Conservation (phyloP, 2,329 filamentous ascomycete species). For the Penicillium sp. region DNA sequence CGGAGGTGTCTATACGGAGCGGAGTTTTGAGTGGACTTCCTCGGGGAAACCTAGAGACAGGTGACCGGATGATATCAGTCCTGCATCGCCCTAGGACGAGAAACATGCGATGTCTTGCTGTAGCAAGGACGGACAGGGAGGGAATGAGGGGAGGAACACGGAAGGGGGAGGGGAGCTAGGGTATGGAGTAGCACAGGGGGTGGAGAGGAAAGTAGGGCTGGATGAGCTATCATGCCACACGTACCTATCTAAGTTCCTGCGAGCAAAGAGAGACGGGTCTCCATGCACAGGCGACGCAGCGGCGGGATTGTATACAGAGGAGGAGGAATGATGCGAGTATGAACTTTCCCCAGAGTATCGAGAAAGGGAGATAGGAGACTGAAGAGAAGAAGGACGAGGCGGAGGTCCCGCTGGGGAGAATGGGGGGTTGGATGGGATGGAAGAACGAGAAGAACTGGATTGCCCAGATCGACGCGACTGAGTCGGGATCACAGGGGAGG, state of each 20-base stretch:
- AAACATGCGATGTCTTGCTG: constrained; percentile 26
- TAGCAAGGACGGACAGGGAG: constrained; percentile 10
- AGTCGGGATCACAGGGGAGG: constrained; percentile 47
- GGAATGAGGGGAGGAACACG: constrained; percentile 12
- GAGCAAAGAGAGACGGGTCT: constrained; percentile 35
- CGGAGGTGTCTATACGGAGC: constrained; percentile 40
- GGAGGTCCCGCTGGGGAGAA: constrained; percentile 26
- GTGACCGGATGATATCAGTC: constrained; percentile 33
- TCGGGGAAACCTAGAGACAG: constrained; percentile 45
- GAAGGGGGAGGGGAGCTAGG: constrained; percentile 11
- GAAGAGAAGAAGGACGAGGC: constrained; percentile 10
- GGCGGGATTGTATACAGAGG: constrained; percentile 17
- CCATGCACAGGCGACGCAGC: constrained; percentile 32
- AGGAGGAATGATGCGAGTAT: constrained; percentile 8
- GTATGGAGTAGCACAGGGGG: constrained; percentile 15
- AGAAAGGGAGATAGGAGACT: constrained; percentile 15
- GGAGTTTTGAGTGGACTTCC: constrained; percentile 40
- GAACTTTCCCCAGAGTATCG: constrained; percentile 11
- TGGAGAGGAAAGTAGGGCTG: constrained; percentile 16
- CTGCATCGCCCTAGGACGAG: constrained; percentile 27
- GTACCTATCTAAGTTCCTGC: constrained; percentile 48
- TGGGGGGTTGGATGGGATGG: constrained; percentile 28
- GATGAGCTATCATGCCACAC: constrained; percentile 21
- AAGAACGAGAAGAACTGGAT: constrained; percentile 31
- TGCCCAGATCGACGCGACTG: constrained; percentile 24